phyloP scores from a whole-genome alignment of 2,329 filamentous ascomycete species.

The Trichoderma atroviride region DNA sequence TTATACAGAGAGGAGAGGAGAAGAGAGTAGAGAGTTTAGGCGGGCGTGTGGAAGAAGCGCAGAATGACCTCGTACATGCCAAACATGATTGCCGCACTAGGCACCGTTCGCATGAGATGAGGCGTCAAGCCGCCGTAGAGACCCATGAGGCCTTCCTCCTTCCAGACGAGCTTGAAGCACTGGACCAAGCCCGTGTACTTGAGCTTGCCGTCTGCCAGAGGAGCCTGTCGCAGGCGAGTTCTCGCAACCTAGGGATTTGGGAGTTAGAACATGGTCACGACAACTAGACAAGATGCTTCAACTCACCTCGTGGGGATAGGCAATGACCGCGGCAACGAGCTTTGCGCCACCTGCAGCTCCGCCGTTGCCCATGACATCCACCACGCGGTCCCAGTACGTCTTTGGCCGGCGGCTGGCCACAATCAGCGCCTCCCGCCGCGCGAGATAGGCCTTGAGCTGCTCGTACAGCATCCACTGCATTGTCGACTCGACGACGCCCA shows the following conservation, averaged over 20 bases:
- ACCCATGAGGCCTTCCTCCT: constrained; percentile 82
- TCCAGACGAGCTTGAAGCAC: constrained; percentile 85
- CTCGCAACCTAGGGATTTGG: constrained; percentile 64
- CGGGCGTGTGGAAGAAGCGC: constrained; percentile 48
- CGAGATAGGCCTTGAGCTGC: constrained; percentile 79
- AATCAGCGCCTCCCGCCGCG: constrained; percentile 62
- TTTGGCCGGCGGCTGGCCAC: constrained; percentile 62
- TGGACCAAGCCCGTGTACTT: constrained; percentile 90
- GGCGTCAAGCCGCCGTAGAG: constrained; percentile 91
- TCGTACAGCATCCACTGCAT: constrained; percentile 95
- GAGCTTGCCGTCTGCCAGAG: constrained; percentile 67
- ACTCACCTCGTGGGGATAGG: constrained; percentile 87
- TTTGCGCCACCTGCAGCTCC: constrained; percentile 83
- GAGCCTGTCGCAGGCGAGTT: constrained; percentile 82
- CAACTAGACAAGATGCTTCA: neutral
- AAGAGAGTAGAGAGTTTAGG: constrained; percentile 31
- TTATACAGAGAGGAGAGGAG: neutral
- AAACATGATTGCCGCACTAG: constrained; percentile 94
- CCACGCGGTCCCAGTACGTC: constrained; percentile 71
- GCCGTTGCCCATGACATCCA: constrained; percentile 78
- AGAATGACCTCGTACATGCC: constrained; percentile 75
- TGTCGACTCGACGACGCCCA: constrained; percentile 87
- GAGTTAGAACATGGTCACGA: neutral
- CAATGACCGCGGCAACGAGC: constrained; percentile 78
- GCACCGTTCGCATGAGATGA: constrained; percentile 87